Percentiles rank a stretch among this genome's conserved stretches.
These are phyloP conservation scores for Fusarium denticulatum DNA, from an alignment of 2,329 filamentous ascomycete species.

Conservation along the genomic window DNA sequence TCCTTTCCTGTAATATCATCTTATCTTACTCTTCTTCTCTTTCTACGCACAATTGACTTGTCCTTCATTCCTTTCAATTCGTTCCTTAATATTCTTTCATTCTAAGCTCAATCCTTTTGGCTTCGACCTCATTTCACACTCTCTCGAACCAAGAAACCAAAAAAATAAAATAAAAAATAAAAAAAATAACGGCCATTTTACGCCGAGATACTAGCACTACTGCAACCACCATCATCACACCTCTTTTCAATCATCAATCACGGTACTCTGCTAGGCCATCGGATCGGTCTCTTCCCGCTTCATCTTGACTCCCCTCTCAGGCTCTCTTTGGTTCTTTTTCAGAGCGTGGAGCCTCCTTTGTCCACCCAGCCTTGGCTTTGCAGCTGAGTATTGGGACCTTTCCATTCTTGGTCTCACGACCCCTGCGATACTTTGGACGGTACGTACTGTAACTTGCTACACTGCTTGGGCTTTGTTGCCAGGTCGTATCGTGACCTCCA, in stretches of 20 bases:
- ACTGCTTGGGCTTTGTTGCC: background rate
- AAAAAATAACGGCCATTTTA: slow-evolving; percentile 6
- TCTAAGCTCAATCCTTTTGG: background rate
- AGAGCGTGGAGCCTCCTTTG: slow-evolving; percentile 31
- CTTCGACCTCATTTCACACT: slow-evolving; percentile 4
- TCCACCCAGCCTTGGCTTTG: slow-evolving; percentile 31
- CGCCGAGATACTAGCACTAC: slow-evolving; percentile 11
- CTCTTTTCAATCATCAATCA: background rate
- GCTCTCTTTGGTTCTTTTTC: slow-evolving; percentile 16
- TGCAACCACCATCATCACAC: slow-evolving; percentile 9
- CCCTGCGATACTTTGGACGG: slow-evolving; percentile 15
- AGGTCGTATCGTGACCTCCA: slow-evolving; percentile 23
- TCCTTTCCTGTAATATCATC: slow-evolving; percentile 20
- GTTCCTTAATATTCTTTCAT: slow-evolving; percentile 9
- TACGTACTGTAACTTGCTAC: slow-evolving; percentile 14
- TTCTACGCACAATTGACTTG: slow-evolving; percentile 28
- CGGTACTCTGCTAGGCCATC: background rate
- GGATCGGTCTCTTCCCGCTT: slow-evolving; percentile 25
- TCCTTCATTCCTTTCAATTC: slow-evolving; percentile 32
- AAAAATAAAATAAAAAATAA: background rate
- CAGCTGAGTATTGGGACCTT: slow-evolving; percentile 25
- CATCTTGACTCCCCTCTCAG: slow-evolving; percentile 7
- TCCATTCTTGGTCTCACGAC: slow-evolving; percentile 20
- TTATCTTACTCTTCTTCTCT: background rate
- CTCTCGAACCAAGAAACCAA: background rate